Evolutionary conservation across 148 eudicot species (phyloP), one percentile per base, ranked within the genome.

Genomic region (Hydrangea macrophylla): DNA sequence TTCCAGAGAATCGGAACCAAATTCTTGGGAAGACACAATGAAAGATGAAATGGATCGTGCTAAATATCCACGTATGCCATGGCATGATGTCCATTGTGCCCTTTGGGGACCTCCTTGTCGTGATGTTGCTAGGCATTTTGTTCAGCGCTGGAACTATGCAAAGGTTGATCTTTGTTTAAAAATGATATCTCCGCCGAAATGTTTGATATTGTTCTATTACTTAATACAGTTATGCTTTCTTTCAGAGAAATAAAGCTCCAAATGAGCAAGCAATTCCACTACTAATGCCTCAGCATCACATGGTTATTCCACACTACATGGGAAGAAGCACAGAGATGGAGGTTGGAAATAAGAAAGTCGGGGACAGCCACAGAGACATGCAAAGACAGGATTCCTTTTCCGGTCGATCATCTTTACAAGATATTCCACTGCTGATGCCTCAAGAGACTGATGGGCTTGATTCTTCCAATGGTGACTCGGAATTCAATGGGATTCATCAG

Each of bases 21-120:
- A 93, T 81, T 86, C 98, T 20, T 93, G 98, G 98, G 98, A 93
- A 77, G 96, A 93, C 67, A 79, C 90, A 48, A 86, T 88, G 92
- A 93, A 88, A 78, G 98, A 93, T 88, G 95, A 93, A 79, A 59
- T 93, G 60, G 92, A 93, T 76, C 94, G 98, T 67, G 64, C 55
- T 27, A 86, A 85, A 70, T 88, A 84, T 83, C 98, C 98, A 42
- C 98, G 98, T 61, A 93, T 93, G 98, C 98, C 98, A 57, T 93
- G 98, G 98, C 98, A 93, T 85, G 98, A 93, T 74, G 96, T 93
- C 45, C 96, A 93, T 79, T 93, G 98, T 80, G 98, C 98, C 32
- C 85, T 93, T 28, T 90, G 89, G 84, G 98, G 98, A 39, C 98
- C 98, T 57, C 98, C 98, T 69, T 90, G 95, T 65, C 88, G 98